phyloP scores from a whole-genome alignment of 371 early-diverging fungal genomes.

The Catenaria anguillulae region DNA sequence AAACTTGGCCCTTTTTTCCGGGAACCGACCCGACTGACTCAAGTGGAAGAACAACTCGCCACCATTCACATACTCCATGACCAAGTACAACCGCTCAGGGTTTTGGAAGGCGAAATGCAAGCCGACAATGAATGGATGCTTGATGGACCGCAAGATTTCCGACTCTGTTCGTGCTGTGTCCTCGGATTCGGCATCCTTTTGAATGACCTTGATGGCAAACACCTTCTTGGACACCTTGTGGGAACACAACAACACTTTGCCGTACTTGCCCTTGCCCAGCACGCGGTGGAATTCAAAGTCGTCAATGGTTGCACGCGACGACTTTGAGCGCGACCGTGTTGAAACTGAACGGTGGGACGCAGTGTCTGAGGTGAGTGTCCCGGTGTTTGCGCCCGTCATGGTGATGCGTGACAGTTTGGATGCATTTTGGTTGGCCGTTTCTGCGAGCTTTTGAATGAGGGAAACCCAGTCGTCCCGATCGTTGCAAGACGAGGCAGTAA shows the following conservation, averaged over 20 bases:
- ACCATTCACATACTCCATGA: slow-evolving; percentile 49
- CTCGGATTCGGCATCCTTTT: slow-evolving; percentile 18
- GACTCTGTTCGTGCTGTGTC: slow-evolving; percentile 22
- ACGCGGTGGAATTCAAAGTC: slow-evolving; percentile 35
- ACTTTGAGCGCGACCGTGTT: not conserved
- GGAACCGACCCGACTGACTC: slow-evolving; percentile 22
- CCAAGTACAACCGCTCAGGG: slow-evolving; percentile 28
- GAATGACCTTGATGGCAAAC: slow-evolving; percentile 37
- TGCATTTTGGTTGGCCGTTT: too few species aligned
- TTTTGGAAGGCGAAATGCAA: slow-evolving; percentile 30
- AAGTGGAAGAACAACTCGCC: slow-evolving; percentile 48
- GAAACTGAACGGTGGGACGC: not conserved
- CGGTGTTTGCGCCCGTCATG: not conserved
- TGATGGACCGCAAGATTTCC: slow-evolving; percentile 17
- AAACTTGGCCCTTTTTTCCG: slow-evolving; percentile 25
- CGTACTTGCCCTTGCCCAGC: slow-evolving; percentile 41
- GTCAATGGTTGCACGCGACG: slow-evolving; percentile 15
- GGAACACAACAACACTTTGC: slow-evolving; percentile 23
- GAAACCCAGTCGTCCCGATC: slow-evolving; percentile 15
- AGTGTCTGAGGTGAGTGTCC: not conserved
- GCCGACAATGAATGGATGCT: slow-evolving; percentile 31
- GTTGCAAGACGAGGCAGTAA: slow-evolving; percentile 5
- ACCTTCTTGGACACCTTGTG: slow-evolving; percentile 21
- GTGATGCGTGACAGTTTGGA: too few species aligned
- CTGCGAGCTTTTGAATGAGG: slow-evolving; percentile 9